Conservation (phyloP, 352 stramenopile genomes). For the Phytophthora pluvialis region DNA sequence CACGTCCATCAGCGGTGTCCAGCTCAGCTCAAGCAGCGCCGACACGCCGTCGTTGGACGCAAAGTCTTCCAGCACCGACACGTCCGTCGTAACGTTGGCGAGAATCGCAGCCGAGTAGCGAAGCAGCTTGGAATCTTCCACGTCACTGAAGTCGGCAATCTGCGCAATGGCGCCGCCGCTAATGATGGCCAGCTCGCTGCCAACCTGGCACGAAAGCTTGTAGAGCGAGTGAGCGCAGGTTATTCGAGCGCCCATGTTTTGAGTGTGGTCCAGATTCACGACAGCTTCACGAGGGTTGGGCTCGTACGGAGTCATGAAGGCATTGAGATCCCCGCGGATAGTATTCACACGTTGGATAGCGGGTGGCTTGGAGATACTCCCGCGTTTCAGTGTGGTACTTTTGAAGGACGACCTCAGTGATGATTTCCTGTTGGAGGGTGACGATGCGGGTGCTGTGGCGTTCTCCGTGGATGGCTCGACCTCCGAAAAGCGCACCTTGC, state of each 20-base stretch:
- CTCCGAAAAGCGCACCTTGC: slow-evolving; percentile 19
- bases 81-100: slow-evolving; percentile 66
- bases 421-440: background rate
- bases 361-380: slow-evolving; percentile 1
- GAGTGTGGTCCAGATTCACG: slow-evolving; percentile 4
- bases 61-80: slow-evolving; percentile 52
- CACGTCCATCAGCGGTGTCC: slow-evolving; percentile 66
- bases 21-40: slow-evolving; percentile 73
- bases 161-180: slow-evolving; percentile 64
- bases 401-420: slow-evolving; percentile 7
- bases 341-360: slow-evolving; percentile 40
- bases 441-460: background rate
- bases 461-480: background rate
- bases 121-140: slow-evolving; percentile 60
- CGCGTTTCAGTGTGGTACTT: slow-evolving; percentile 21
- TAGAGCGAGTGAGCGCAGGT: slow-evolving; percentile 81
- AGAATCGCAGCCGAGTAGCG: slow-evolving; percentile 69
- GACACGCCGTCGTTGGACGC: slow-evolving; percentile 57
- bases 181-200: slow-evolving; percentile 67
- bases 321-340: slow-evolving; percentile 46
- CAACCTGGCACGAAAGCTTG: slow-evolving; percentile 75
- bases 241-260: slow-evolving; percentile 65
- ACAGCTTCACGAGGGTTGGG: slow-evolving; percentile 8
- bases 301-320: slow-evolving; percentile 32
- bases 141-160: slow-evolving; percentile 75